phyloP scores from a whole-genome alignment of 2,329 filamentous ascomycete species.

The Stylonectria norvegica region DNA sequence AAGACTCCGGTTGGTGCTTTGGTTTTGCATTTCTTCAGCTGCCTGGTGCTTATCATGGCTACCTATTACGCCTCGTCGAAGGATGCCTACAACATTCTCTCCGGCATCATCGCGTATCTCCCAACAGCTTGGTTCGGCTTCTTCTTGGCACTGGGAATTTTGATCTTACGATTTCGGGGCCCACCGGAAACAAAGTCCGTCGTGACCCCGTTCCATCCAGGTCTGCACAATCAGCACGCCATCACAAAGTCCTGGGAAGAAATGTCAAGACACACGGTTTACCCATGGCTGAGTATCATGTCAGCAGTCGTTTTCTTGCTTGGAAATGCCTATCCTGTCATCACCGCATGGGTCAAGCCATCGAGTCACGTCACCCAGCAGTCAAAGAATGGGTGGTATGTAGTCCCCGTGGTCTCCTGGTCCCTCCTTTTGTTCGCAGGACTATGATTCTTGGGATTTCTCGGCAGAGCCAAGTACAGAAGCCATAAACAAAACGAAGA shows the following conservation, averaged over 20 bases:
- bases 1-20: conserved; percentile 36
- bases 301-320: conserved; percentile 30
- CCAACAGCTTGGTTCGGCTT: conserved; percentile 35
- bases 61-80: conserved; percentile 26
- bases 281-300: conserved; percentile 29
- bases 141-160: conserved; percentile 35
- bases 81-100: conserved; percentile 31
- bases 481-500: no score
- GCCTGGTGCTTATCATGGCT: conserved; percentile 34
- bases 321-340: conserved; percentile 32
- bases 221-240: conserved; percentile 11
- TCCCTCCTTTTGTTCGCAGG: no score
- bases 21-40: conserved; percentile 32
- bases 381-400: no score
- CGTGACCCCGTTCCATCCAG: conserved; percentile 14
- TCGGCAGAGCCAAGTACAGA: no score
- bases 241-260: conserved; percentile 26
- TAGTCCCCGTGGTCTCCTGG: no score
- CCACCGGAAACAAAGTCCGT: no score
- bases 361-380: conserved; percentile 4
- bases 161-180: conserved; percentile 33
- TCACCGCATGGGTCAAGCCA: conserved; percentile 33
- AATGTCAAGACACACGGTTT: conserved; percentile 31
- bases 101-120: conserved; percentile 31
- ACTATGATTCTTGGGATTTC: no score